phyloP scores from a whole-genome alignment of 2,329 filamentous ascomycete species.

The Penicillium brevicompactum region DNA sequence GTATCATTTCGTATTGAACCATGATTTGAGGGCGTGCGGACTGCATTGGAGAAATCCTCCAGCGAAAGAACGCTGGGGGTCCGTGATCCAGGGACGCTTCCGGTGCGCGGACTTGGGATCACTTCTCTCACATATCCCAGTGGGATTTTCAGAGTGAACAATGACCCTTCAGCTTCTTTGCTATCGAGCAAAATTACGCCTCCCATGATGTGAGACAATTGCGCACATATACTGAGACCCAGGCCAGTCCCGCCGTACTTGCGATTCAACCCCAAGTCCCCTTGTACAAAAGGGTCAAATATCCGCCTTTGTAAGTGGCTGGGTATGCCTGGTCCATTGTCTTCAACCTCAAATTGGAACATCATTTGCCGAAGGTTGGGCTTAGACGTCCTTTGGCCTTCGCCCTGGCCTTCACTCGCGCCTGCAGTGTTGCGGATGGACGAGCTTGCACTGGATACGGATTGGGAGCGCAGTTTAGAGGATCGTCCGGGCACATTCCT shows the following conservation, averaged over 20 bases:
- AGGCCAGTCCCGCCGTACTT: conserved; percentile 88
- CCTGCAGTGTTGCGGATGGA: neutral
- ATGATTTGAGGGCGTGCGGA: conserved; percentile 25
- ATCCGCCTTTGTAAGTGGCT: conserved; percentile 76
- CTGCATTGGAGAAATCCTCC: conserved; percentile 28
- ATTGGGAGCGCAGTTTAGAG: conserved; percentile 37
- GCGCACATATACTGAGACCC: conserved; percentile 85
- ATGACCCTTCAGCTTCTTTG: conserved; percentile 71
- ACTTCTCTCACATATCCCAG: conserved; percentile 73
- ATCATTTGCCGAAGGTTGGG: conserved; percentile 64
- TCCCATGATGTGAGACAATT: conserved; percentile 80
- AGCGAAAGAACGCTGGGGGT: conserved; percentile 32
- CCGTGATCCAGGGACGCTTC: conserved; percentile 32
- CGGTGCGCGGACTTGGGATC: conserved; percentile 45
- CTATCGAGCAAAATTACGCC: conserved; percentile 74
- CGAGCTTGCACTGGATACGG: conserved; percentile 12
- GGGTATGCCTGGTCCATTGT: conserved; percentile 84
- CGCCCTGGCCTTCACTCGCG: conserved; percentile 2
- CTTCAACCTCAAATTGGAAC: conserved; percentile 87
- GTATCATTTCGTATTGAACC: conserved; percentile 20
- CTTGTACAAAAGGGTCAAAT: conserved; percentile 93
- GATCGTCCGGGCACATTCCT: conserved; percentile 51
- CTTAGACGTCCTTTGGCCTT: conserved; percentile 51
- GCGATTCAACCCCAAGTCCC: conserved; percentile 84
- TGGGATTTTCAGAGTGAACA: conserved; percentile 81